Base-by-base conservation (phyloP, 371 early-diverging fungal genomes). In the Lichtheimia corymbifera region DNA sequence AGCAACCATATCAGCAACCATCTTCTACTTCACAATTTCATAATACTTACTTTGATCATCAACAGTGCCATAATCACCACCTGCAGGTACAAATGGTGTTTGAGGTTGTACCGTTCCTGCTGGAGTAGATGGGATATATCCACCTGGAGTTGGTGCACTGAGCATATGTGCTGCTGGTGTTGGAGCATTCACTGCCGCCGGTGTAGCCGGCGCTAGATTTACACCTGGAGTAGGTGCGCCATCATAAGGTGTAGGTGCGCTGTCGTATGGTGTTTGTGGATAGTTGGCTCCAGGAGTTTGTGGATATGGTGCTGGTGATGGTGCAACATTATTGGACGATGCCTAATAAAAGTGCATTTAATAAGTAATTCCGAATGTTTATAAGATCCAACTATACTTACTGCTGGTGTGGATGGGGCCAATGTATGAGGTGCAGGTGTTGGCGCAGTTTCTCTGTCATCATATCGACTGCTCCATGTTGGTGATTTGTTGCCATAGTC, bases 81-180 rank as follows among this genome's bases (percentile, higher is more conserved):
- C 73, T 7, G 77, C 83, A n/a, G 87, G 83, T 77, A 85, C 81
- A 59, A 85, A 85, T 0, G 88, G 88, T 65, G 84, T 83, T 67
- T 82, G 84, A 55, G 86, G 75, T 66, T 70, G 70, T 65, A 83
- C 73, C 35, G 72, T 70, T 13, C 76, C 80, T 14, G 83, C 84
- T 3, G 83, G 85, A 12, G 84, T 83, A 0, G 83, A 72, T 14
- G 85, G 82, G 20, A 79, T 68, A 64, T 74, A 76, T 30, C 53
- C 73, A 61, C 62, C 78, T 47, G 64, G 85, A 63, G 77, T 79
- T 60, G 83, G 74, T 20, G 79, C 80, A 59, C 70, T 65, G 44
- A 78, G 56, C 65, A 70, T 68, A 27, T 70, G 71, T 2, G 70
- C 68, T 22, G 68, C 68, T 18, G 73, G 76, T 4, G 72, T 71